A percentile compares a stretch with the other conserved stretches of the same genome.
Conservation (phyloP, 179 eudicot genomes). For the Monotropa hypopitys region DNA sequence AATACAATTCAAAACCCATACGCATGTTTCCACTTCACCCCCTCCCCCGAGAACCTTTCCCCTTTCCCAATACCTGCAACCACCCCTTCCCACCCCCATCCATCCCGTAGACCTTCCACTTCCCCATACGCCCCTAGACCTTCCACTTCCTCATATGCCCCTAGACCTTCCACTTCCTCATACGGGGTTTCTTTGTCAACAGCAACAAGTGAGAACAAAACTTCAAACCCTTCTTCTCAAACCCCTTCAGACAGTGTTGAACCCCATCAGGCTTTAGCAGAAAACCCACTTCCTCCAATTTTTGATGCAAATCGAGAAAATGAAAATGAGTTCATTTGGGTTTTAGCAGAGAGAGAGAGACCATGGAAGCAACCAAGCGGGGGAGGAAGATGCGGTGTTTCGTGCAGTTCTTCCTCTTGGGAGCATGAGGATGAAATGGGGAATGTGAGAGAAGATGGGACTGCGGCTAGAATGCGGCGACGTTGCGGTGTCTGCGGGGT, state of each 20-base stretch:
- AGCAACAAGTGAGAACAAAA: neutral
- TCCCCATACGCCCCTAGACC: no score
- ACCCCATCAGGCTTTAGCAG: conserved; percentile 98
- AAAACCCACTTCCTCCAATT: conserved; percentile 71
- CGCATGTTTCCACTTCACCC: no score
- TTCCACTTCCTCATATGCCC: no score
- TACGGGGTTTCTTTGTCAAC: neutral
- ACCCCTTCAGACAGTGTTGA: conserved; percentile 95
- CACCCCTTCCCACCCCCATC: no score
- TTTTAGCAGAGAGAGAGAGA: conserved; percentile 12
- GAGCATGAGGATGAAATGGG: conserved; percentile 23
- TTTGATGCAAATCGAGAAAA: conserved; percentile 35
- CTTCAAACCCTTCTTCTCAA: conserved; percentile 86
- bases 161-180: no score
- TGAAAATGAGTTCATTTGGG: conserved; percentile 11
- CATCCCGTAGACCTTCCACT: no score
- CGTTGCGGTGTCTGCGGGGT: conserved; percentile 21
- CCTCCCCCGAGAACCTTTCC: no score
- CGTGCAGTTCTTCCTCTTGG: conserved; percentile 15
- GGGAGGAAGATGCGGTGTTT: conserved; percentile 65
- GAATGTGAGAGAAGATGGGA: conserved; percentile 41
- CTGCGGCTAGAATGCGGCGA: conserved; percentile 44
- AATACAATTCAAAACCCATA: no score
- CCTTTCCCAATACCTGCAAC: no score
- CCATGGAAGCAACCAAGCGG: conserved; percentile 78